Evolutionary conservation across 2,329 filamentous ascomycete genomes (phyloP), one percentile per base, ranked within the genome.

Genomic region (Nigrospora osmanthi): DNA sequence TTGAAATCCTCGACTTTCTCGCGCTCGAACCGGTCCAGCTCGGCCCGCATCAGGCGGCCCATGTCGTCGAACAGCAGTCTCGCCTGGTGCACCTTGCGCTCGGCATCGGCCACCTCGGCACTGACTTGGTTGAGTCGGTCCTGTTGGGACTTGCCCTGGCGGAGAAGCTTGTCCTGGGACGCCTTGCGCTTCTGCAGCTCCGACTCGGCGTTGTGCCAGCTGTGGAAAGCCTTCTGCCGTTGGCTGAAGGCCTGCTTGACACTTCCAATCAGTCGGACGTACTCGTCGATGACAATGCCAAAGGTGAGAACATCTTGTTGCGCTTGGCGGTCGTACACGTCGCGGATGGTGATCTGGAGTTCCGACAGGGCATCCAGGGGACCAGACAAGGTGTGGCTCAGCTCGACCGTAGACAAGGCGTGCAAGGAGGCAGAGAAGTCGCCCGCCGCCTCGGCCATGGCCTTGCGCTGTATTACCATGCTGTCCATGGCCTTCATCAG

Each of bases 1-100:
- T 98, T 98, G 67, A 98, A 98, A 62, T 98, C 93, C 62, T 98
- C 93, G 3, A 98, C 93, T 72, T 98, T 98, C 68, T 98, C 93
- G 56, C 80, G 80, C 69, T 98, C 93, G 59, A 98, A 98, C 15
- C 90, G 78, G 58, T 97, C 93, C 53, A 98, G 73, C 65, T 98
- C 93, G 33, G 76, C 76, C 48, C 89, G 81, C 89, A 98, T 93
- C 59, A 96, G 70, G 12, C 89, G 78, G 13, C 93, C 93, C 90
- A 98, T 97, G 59, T 98, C 93, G 54, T 98, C 93, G 58, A 98
- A 98, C 38, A 96, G 68, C 47, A 97, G 68, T 44, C 90, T 75
- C 1, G 89, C 87, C 63, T 95, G 89, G 62, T 97, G 89, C 1
- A 95, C 88, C 62, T 88, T 91, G 55, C 89, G 80, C 71, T 98